Base-by-base conservation (phyloP, 257 asterid genomes). In the Rhazya stricta region DNA sequence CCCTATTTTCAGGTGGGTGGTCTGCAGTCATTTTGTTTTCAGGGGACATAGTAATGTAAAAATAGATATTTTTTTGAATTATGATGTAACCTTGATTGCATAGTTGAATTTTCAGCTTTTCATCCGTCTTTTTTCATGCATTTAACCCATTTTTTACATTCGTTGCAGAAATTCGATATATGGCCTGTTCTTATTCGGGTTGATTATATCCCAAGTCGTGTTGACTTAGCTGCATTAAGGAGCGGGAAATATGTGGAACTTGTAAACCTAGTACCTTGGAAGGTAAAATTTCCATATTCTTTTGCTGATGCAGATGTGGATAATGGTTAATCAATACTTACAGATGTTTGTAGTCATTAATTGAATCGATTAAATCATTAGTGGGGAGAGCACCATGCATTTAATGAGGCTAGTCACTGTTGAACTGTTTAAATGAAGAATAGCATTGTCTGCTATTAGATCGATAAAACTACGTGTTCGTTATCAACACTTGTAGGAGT, bases 191-290 rank as follows among this genome's bases (percentile, higher is more conserved):
- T 88, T 73, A 83, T 95, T 74, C 96, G 96, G 74, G 98, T 95
- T 77, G 98, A 95, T 77, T 95, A 95, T 85, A 85, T 85, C 77
- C 99, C 99, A 77, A 84, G 87, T 79, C 97, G 77, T 72, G 91
- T 95, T 78, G 98, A 95, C 91, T 87, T 95, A 76, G 89, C 92
- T 43, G 98, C 99, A 42, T 76, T 95, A 81, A 88, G 97, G 86
- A 88, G 90, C 78, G 98, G 99, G 78, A 95, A 95, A 82, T 95
- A 95, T 83, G 98, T 95, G 79, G 99, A 92, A 79, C 97, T 95
- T 79, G 93, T 92, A 76, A 95, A 95, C 80, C 88, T 92, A 74
- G 93, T 95, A 58, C 96, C 98, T 36, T 95, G 99, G 99, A 95
- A 91, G 99, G 99, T 95, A 87, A 77, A 72, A 62, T 76, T 79